Conservation (phyloP, 176 grass and related monocot genomes). For the Triticum aestivum region IWGSC_CS_RefSeq_v2.1 NC_057797.1:13310746-13311245, state of each 20-base stretch:
- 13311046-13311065: slow-evolving; percentile 43
- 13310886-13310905: not conserved
- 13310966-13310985: not conserved
- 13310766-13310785: slow-evolving; percentile 37
- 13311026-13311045: slow-evolving; percentile 44
- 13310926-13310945: slow-evolving; percentile 1
- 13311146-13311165: slow-evolving; percentile 41
- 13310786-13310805: not conserved
- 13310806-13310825: not conserved
- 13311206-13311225: too few species aligned
- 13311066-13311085: slow-evolving; percentile 27
- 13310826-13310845: not conserved
- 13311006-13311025: slow-evolving; percentile 39
- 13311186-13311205: slow-evolving; percentile 27
- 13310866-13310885: too few species aligned
- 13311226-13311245: too few species aligned
- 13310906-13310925: not conserved
- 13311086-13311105: not conserved
- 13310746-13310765: slow-evolving; percentile 43
- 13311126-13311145: not conserved
- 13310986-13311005: not conserved
- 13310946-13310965: slow-evolving; percentile 23
- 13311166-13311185: slow-evolving; percentile 32
- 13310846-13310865: too few species aligned
- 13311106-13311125: not conserved